Conservation (phyloP, 106 monocot species). For the Allium sativum region DNA sequence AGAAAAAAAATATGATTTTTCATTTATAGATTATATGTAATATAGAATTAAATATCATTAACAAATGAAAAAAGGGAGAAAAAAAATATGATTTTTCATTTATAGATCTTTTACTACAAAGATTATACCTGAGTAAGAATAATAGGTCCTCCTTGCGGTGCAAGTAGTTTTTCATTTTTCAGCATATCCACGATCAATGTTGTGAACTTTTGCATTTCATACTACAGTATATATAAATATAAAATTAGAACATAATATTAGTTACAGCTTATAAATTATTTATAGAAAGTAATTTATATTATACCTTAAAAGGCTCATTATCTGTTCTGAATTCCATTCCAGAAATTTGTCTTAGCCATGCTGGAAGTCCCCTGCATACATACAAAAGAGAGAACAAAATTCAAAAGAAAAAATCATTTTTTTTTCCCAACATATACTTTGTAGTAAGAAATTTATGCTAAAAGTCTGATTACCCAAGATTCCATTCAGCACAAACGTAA, state of each 20-base stretch:
- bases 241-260: background rate
- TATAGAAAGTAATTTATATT: background rate
- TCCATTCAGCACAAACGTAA: constrained; percentile 56
- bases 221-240: constrained; percentile 12
- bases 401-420: background rate
- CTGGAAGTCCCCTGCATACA: constrained; percentile 30
- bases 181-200: constrained; percentile 35
- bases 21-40: background rate
- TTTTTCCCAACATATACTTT: background rate
- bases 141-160: constrained; percentile 50
- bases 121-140: constrained; percentile 38
- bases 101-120: background rate
- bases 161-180: constrained; percentile 19
- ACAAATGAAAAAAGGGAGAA: background rate
- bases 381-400: background rate
- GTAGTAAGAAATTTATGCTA: background rate
- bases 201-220: constrained; percentile 49
- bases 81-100: background rate
- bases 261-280: background rate
- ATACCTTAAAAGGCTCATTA: constrained; percentile 25
- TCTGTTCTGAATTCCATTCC: constrained; percentile 25
- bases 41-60: background rate
- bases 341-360: constrained; percentile 31
- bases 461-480: constrained; percentile 24
- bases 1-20: background rate